Evolutionary conservation across 352 stramenopile genomes (phyloP).

Genomic region (Bremia lactucae): DNA sequence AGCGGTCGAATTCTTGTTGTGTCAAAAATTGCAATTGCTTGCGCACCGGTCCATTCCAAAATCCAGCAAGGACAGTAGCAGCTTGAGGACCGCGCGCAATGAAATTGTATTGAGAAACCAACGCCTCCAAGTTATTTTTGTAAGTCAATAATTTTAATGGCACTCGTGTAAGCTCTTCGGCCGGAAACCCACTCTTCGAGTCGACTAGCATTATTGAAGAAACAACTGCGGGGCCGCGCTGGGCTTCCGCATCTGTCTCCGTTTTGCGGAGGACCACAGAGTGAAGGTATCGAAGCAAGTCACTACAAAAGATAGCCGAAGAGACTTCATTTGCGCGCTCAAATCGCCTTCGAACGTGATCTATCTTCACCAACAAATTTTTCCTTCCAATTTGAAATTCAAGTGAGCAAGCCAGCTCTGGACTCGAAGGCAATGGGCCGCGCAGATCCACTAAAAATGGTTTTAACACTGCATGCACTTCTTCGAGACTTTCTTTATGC

Average conservation of each 20-base stretch:
- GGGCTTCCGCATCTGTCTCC: constrained; percentile 41
- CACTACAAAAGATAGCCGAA: constrained; percentile 53
- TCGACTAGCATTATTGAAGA: constrained; percentile 42
- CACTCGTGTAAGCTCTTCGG: constrained; percentile 25
- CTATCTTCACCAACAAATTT: constrained; percentile 40
- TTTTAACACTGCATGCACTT: constrained; percentile 36
- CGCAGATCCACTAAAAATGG: constrained; percentile 46
- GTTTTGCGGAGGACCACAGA: constrained; percentile 59
- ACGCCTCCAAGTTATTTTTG: constrained; percentile 67
- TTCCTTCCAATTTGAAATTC: constrained; percentile 51
- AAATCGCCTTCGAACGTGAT: constrained; percentile 38
- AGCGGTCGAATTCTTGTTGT: constrained; percentile 51
- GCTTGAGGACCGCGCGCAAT: constrained; percentile 44
- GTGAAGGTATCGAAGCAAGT: constrained; percentile 58
- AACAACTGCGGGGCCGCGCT: constrained; percentile 36
- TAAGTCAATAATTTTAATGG: constrained; percentile 64
- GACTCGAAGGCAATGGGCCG: constrained; percentile 18
- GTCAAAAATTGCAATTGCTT: constrained; percentile 34
- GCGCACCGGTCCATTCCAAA: constrained; percentile 46
- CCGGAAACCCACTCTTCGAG: constrained; percentile 17
- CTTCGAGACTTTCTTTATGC: constrained; percentile 35
- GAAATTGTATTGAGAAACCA: constrained; percentile 75
- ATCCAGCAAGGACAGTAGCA: constrained; percentile 38
- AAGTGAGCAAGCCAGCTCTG: constrained; percentile 35
- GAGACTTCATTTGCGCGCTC: constrained; percentile 50